Percentiles rank a stretch among this genome's conserved stretches.
These are phyloP conservation scores for Boletus rubescentipes DNA, from an alignment of 768 basidiomycete genomes.

Conservation along the genomic window DNA sequence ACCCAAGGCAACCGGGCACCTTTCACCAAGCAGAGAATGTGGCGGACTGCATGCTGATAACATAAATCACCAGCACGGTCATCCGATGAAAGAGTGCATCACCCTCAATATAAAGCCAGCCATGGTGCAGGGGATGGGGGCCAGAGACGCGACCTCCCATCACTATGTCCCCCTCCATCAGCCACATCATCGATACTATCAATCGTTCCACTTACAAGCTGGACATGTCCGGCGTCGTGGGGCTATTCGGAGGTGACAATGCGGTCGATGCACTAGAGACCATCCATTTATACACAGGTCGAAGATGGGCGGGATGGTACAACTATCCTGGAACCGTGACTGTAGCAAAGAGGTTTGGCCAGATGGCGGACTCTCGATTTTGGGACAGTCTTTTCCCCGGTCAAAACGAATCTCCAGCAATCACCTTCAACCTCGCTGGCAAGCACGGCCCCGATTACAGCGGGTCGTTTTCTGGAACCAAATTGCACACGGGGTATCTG, in stretches of 20 bases:
- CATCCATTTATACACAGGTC: constrained; percentile 31
- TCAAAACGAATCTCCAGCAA: constrained; percentile 23
- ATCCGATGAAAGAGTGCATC: background rate
- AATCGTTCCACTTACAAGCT: constrained; percentile 21
- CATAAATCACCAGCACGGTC: background rate
- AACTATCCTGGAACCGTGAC: constrained; percentile 34
- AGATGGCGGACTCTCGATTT: constrained; percentile 24
- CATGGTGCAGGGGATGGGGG: background rate
- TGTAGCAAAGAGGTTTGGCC: constrained; percentile 34
- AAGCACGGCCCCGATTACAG: constrained; percentile 62
- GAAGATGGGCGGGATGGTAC: constrained; percentile 37
- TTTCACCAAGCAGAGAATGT: background rate
- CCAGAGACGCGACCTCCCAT: background rate
- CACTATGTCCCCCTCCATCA: constrained; percentile 16
- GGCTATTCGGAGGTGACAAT: constrained; percentile 34
- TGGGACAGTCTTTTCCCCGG: constrained; percentile 37
- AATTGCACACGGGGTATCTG: constrained; percentile 49
- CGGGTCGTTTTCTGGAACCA: constrained; percentile 67
- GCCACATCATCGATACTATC: constrained; percentile 9
- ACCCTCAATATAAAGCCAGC: constrained; percentile 8
- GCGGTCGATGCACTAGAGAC: constrained; percentile 33
- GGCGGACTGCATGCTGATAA: background rate
- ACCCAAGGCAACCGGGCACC: background rate
- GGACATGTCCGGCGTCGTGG: constrained; percentile 29
- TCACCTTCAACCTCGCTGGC: constrained; percentile 30